A percentile compares a stretch with the other conserved stretches of the same genome.
phyloP scores from a whole-genome alignment of 306 rosid genomes.

The Oxytropis ochrocephala region DNA sequence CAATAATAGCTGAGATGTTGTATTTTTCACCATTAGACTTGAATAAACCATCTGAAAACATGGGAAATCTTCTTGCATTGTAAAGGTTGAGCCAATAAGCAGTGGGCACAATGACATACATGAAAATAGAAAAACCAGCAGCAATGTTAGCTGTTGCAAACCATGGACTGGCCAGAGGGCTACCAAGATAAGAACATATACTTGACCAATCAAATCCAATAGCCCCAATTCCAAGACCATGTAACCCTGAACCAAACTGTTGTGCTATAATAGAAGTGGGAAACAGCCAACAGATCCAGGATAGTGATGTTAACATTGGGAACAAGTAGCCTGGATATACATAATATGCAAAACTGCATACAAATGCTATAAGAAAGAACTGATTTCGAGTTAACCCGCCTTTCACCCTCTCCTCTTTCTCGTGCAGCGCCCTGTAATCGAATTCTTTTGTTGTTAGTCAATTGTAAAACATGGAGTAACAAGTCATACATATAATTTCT shows the following conservation, averaged over 20 bases:
- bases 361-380: constrained; percentile 64
- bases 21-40: constrained; percentile 53
- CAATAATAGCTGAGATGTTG: constrained; percentile 63
- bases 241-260: constrained; percentile 73
- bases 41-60: constrained; percentile 67
- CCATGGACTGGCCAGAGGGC: constrained; percentile 93
- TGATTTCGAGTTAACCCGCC: constrained; percentile 53
- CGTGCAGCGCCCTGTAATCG: constrained; percentile 67
- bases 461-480: too few species aligned
- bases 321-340: constrained; percentile 73
- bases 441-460: neutral
- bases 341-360: constrained; percentile 69
- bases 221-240: constrained; percentile 70
- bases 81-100: constrained; percentile 61
- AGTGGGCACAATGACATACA: constrained; percentile 51
- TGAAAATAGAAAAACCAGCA: constrained; percentile 51
- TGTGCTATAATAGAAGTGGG: constrained; percentile 67
- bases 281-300: constrained; percentile 78
- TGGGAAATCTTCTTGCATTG: constrained; percentile 64
- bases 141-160: constrained; percentile 82
- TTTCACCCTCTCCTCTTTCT: constrained; percentile 57
- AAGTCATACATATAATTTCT: too few species aligned
- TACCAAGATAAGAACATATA: constrained; percentile 67
- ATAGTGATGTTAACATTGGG: constrained; percentile 63
- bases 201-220: constrained; percentile 78